phyloP scores from a whole-genome alignment of 345 rosid species.

The Gossypioides kirkii region DNA sequence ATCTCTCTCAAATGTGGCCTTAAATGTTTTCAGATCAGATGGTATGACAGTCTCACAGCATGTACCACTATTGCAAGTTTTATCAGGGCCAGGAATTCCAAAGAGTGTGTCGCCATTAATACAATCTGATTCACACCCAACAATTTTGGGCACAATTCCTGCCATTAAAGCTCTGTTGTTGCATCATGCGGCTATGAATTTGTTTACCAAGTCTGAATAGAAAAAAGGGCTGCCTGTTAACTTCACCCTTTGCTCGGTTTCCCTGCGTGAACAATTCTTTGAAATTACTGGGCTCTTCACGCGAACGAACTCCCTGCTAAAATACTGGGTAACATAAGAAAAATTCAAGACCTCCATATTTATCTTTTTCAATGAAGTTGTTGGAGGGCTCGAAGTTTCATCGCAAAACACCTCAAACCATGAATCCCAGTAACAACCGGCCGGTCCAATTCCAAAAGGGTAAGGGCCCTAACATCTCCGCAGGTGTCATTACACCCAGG shows the following conservation, averaged over 20 bases:
- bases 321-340: not conserved
- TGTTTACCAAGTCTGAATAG: not conserved
- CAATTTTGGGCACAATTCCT: not conserved
- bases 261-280: not conserved
- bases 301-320: not conserved
- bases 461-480: not conserved
- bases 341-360: not conserved
- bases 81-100: not conserved
- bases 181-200: not conserved
- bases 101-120: not conserved
- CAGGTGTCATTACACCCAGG: not conserved
- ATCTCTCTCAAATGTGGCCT: not conserved
- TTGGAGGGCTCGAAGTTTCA: not conserved
- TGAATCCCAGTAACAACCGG: not conserved
- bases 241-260: not conserved
- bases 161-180: not conserved
- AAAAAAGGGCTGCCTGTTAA: not conserved
- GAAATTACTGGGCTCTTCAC: not conserved
- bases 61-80: not conserved
- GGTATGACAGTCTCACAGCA: not conserved
- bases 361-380: not conserved
- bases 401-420: not conserved
- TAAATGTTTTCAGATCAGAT: not conserved
- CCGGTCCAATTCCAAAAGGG: slow-evolving; percentile 3
- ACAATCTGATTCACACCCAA: not conserved